Evolutionary conservation across 75 land plant genomes (phyloP).

Genomic region (Ceratopteris richardii): DNA sequence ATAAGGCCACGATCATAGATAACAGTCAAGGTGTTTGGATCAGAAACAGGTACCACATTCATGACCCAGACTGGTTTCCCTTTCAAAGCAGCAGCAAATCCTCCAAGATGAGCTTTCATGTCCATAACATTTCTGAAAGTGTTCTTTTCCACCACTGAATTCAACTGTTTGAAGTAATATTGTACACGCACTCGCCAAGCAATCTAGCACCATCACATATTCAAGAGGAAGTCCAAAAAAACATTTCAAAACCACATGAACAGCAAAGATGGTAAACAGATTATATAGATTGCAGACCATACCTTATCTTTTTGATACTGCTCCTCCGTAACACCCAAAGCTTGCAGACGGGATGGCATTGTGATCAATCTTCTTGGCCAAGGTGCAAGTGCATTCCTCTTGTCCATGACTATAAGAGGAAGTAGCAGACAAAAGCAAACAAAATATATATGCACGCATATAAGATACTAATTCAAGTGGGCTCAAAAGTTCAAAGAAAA

Average conservation of each 20-base stretch:
- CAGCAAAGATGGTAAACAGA: background rate
- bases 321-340: slow-evolving; percentile 39
- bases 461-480: no score
- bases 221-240: background rate
- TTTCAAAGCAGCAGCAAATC: slow-evolving; percentile 76
- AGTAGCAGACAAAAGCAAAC: no score
- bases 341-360: slow-evolving; percentile 76
- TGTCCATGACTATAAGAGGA: no score
- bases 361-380: slow-evolving; percentile 76
- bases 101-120: slow-evolving; percentile 82
- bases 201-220: slow-evolving; percentile 27
- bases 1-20: slow-evolving; percentile 82
- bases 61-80: slow-evolving; percentile 84
- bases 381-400: slow-evolving; percentile 52
- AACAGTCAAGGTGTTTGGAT: slow-evolving; percentile 62
- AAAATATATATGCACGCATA: no score
- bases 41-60: slow-evolving; percentile 83
- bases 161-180: slow-evolving; percentile 58
- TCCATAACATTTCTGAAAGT: slow-evolving; percentile 81
- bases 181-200: slow-evolving; percentile 64
- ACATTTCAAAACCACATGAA: background rate
- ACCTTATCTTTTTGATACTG: slow-evolving; percentile 67
- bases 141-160: slow-evolving; percentile 33
- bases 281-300: slow-evolving; percentile 7
- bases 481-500: no score